Conservation (phyloP, 1,284 basidiomycete species). For the Cryptococcus depauperatus region DNA sequence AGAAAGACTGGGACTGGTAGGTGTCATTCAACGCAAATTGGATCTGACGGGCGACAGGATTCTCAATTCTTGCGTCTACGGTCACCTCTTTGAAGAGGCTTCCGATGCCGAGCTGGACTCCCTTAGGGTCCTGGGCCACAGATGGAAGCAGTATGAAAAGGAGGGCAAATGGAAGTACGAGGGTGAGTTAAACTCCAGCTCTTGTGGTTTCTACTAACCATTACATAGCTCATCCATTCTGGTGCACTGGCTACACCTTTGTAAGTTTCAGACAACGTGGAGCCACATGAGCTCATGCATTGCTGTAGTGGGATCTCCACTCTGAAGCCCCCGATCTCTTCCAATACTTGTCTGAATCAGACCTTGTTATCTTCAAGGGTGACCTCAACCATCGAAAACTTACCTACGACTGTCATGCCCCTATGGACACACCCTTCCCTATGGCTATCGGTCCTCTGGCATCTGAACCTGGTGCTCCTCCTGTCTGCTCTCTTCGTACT, state of each 20-base stretch:
- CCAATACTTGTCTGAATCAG: constrained; percentile 79
- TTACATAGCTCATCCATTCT: constrained; percentile 73
- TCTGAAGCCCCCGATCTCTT: constrained; percentile 88
- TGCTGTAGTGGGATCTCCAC: constrained; percentile 67
- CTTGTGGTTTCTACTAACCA: too few species aligned
- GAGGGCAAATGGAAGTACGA: constrained; percentile 94
- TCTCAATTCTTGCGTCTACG: constrained; percentile 75
- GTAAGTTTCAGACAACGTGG: constrained; percentile 15
- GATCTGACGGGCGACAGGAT: constrained; percentile 42
- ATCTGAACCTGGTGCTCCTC: constrained; percentile 77
- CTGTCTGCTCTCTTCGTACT: constrained; percentile 72
- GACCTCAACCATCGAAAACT: constrained; percentile 85
- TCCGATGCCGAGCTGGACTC: constrained; percentile 73
- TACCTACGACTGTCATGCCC: constrained; percentile 88
- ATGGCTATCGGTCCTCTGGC: constrained; percentile 91
- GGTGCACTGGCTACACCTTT: constrained; percentile 90
- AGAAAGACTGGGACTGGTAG: constrained; percentile 89
- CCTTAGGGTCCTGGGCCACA: constrained; percentile 66
- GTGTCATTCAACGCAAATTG: constrained; percentile 5
- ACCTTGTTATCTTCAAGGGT: constrained; percentile 94
- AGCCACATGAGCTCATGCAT: neutral
- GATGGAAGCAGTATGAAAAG: constrained; percentile 96
- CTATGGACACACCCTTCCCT: constrained; percentile 81
- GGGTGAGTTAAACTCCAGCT: constrained; percentile 16
- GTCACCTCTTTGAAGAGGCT: constrained; percentile 75